Percentiles rank a stretch among this genome's conserved stretches.
These are phyloP conservation scores for Basidiobolus meristosporus DNA, from an alignment of 371 early-diverging fungal genomes.

Conservation along the genomic window DNA sequence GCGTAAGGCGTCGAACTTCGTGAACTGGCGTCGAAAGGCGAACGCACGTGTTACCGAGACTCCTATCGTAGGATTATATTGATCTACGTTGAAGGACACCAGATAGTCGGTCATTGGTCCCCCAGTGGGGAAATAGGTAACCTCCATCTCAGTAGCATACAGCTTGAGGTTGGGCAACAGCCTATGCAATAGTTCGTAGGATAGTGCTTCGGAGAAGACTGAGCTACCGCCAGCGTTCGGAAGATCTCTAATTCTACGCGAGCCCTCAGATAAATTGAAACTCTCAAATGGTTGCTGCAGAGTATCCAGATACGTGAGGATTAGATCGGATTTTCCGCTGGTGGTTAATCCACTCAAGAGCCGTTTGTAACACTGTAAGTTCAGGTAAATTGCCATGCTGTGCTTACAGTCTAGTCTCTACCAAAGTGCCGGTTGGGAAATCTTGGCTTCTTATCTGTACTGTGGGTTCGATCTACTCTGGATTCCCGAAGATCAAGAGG, in stretches of 20 bases:
- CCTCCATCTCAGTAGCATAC: slow-evolving; percentile 13
- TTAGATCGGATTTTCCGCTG: too few relatives aligned
- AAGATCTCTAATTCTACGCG: slow-evolving; percentile 11
- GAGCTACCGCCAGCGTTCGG: slow-evolving; percentile 33
- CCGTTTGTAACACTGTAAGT: too few relatives aligned
- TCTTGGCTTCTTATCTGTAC: too few relatives aligned
- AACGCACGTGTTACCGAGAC: slow-evolving; percentile 34
- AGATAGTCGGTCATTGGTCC: slow-evolving; percentile 34
- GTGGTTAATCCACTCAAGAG: too few relatives aligned
- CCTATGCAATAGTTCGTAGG: slow-evolving; percentile 21
- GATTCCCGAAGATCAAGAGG: too few relatives aligned
- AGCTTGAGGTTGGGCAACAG: background rate
- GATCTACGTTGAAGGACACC: slow-evolving; percentile 5
- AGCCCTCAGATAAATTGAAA: slow-evolving; percentile 8
- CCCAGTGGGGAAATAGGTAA: slow-evolving; percentile 12
- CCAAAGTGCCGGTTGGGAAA: too few relatives aligned
- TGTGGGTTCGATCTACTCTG: too few relatives aligned
- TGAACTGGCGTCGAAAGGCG: slow-evolving; percentile 15
- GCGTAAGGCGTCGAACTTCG: slow-evolving; percentile 14
- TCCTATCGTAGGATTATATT: slow-evolving; percentile 8
- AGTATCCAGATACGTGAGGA: too few relatives aligned
- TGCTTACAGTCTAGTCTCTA: too few relatives aligned
- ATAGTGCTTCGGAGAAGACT: slow-evolving; percentile 24
- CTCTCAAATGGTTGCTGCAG: too few relatives aligned
- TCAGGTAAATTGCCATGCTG: too few relatives aligned